A percentile compares a stretch with the other conserved stretches of the same genome.
phyloP scores from a whole-genome alignment of 75 land plant genomes.

The Gnetum montanum region DNA sequence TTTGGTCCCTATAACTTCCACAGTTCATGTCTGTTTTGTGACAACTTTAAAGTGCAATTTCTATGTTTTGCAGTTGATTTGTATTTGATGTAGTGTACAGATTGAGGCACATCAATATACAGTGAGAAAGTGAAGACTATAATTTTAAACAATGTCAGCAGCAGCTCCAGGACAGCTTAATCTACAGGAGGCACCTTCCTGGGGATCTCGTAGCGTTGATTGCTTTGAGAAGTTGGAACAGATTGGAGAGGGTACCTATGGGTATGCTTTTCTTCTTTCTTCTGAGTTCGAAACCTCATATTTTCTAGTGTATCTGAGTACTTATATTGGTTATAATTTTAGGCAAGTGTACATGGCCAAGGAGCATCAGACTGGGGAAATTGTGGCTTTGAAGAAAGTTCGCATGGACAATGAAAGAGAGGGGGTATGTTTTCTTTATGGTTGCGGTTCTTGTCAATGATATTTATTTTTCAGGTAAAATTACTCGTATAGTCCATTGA shows the following conservation, averaged over 20 bases:
- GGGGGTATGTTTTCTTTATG: slow-evolving; percentile 46
- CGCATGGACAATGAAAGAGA: slow-evolving; percentile 97
- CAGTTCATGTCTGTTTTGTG: too few species aligned
- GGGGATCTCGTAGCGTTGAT: slow-evolving; percentile 89
- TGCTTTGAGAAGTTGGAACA: slow-evolving; percentile 91
- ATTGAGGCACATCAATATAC: too few species aligned
- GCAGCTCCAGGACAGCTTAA: slow-evolving; percentile 74
- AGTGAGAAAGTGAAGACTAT: neutral
- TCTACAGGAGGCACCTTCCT: slow-evolving; percentile 56
- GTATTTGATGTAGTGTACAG: too few species aligned
- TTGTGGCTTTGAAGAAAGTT: slow-evolving; percentile 87
- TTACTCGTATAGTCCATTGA: neutral
- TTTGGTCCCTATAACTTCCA: too few species aligned
- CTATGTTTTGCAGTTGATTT: too few species aligned
- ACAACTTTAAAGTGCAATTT: too few species aligned
- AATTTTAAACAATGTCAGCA: slow-evolving; percentile 53
- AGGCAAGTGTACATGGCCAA: slow-evolving; percentile 94
- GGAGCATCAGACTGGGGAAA: slow-evolving; percentile 78
- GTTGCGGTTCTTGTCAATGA: neutral
- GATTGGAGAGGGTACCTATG: slow-evolving; percentile 95
- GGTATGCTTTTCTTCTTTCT: slow-evolving; percentile 40
- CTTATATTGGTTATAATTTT: too few species aligned
- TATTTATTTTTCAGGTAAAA: neutral
- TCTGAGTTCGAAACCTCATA: too few species aligned
- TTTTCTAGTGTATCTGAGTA: too few species aligned